Base-by-base conservation (phyloP, 2,329 filamentous ascomycete genomes). In the Orbilia javanica region DNA sequence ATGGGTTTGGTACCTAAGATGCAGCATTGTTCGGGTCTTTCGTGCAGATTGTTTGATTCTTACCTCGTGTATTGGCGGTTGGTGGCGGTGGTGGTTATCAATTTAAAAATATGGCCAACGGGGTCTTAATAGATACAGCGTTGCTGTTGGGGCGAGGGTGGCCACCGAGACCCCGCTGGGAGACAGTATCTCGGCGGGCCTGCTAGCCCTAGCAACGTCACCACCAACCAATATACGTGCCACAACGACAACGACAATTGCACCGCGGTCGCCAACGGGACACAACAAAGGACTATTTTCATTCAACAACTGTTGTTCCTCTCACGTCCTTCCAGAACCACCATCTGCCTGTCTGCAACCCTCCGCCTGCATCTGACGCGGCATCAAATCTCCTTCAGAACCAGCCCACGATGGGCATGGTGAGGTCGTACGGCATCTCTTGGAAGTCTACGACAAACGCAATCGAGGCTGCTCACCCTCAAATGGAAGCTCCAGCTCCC, bases 331-430 rank as follows among this genome's bases (percentile, higher is more conserved):
- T n/a, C 18, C 29, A 39, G 5, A 42, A 27, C 31, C 52, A 39
- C 4, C 15, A n/a, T 44, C 48, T 7, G 4, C 48, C 36, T 11
- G 22, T 20, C 27, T 22, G 10, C 50, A 22, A 15, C 22, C 4
- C 1, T 20, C 20, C 48, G 25, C 13, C 18, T 7, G 18, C 20
- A 7, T 29, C 34, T 20, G 15, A 29, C 13, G 11, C 15, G 5
- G 10, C 50, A 46, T 22, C 52, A 25, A n/a, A 13, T 50, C 34
- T 25, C 15, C 15, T 34, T 44, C 50, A 27, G 53, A 20, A 25
- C 22, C 65, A 34, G 25, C 65, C 22, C 29, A 69, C 46, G 31
- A 76, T 76, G 72, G 72, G 72, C 27, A 76, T 50, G 18, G 27
- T 76, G 55, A 50, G 39, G 29, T 57, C 55, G 3, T 60, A 63